Percentiles rank a stretch among this genome's conserved stretches.
phyloP scores from a whole-genome alignment of 176 grass and related monocot genomes.

The Themeda triandra region DNA sequence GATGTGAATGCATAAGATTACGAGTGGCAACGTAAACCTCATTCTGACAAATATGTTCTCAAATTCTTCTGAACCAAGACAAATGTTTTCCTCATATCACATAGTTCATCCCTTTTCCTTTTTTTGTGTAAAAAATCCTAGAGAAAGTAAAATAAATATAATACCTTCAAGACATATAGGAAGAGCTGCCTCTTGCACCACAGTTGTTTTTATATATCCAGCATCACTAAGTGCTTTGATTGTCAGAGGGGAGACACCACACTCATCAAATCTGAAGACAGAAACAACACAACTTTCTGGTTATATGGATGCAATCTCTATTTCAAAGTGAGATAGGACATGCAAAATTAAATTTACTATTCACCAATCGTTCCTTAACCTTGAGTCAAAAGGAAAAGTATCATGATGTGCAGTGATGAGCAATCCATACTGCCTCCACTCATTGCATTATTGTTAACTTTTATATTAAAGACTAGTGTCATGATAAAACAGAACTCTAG shows the following conservation, averaged over 20 bases:
- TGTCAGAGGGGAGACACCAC: constrained; percentile 56
- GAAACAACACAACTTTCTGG: neutral
- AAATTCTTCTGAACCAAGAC: neutral
- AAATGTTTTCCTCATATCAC: neutral
- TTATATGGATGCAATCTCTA: constrained; percentile 3
- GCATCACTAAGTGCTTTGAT: constrained; percentile 81
- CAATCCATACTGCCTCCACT: neutral
- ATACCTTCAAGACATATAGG: constrained; percentile 83
- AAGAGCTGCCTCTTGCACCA: constrained; percentile 88
- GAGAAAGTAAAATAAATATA: constrained; percentile 1
- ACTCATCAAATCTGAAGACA: constrained; percentile 42
- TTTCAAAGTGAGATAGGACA: neutral
- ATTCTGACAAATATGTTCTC: neutral
- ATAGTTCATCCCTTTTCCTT: neutral
- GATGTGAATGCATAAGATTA: neutral
- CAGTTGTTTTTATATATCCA: constrained; percentile 76
- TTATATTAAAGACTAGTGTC: neutral
- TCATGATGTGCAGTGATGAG: neutral
- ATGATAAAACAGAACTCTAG: constrained; percentile 1
- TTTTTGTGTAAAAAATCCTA: neutral
- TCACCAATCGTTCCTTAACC: constrained; percentile 7
- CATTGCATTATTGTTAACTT: neutral
- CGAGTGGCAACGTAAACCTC: neutral
- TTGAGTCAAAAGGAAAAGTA: neutral
- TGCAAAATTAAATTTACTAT: constrained; percentile 4